Base-by-base conservation (phyloP, 2,329 filamentous ascomycete species). In the Fusarium sp. region DNA sequence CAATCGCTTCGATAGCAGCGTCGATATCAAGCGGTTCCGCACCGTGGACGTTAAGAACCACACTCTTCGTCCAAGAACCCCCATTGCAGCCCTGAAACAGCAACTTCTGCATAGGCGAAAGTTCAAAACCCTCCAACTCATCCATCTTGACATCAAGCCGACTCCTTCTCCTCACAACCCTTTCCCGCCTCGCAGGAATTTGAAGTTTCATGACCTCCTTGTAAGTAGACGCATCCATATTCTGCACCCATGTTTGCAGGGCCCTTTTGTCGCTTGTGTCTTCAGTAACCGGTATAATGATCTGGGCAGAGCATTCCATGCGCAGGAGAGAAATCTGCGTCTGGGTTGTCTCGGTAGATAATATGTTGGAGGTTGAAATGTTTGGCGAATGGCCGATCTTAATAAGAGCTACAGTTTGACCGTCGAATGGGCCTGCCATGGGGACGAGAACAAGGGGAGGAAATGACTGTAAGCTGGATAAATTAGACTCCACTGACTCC, bases 81-180 rank as follows among this genome's bases (percentile, higher is more conserved):
- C 30, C 42, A 20, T 49, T 80, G 76, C 3, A 77, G 79, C 7
- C 85, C 65, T 84, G 79, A 54, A 87, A 86, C 71, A 85, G 86
- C 6, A 88, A 78, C 57, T 84, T 82, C 75, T 88, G 86, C 82
- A 87, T 87, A 5, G 85, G 82, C 2, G 85, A 84, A 12, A 87
- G 79, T 12, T 82, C 81, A 66, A 86, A 87, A 32, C 69, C 71
- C 64, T 75, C 77, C 51, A 75, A 53, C 13, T 78, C 77, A 22
- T 81, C 80, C 16, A 11, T 72, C 29, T 57, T 25, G 18, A 37
- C 34, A 37, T 37, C 34, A 18, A 37, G 10, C 3, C 34, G 34
- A 37, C 25, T 47, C 45, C 30, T 45, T 27, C n/a, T 61, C 57
- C 40, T 79, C 72, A 25, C n/a, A 24, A 52, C 80, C 78, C 20